Evolutionary conservation across 192 early-diverging fungal species (phyloP).

Genomic region (Gamsiella multidivaricata): DNA sequence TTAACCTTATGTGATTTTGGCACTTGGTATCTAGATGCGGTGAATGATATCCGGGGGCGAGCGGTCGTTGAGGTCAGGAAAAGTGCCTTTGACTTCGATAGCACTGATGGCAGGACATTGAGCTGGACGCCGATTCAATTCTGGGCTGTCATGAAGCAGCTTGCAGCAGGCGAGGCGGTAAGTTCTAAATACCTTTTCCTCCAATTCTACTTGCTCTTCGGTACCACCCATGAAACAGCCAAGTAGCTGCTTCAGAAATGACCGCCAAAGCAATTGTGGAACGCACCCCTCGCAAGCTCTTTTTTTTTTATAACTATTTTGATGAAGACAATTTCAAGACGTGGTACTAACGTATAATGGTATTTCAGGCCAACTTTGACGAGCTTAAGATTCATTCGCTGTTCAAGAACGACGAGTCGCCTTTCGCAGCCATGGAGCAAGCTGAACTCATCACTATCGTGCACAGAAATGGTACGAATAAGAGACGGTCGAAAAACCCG

Average conservation of each 20-base stretch:
- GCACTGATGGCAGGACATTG: slow-evolving; percentile 39
- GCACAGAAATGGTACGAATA: slow-evolving; percentile 73
- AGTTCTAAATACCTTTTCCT: slow-evolving; percentile 8
- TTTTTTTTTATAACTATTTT: too few relatives aligned
- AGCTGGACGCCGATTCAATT: slow-evolving; percentile 92
- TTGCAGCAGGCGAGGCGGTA: slow-evolving; percentile 69
- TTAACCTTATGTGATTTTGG: background rate
- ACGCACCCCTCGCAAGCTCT: too few relatives aligned
- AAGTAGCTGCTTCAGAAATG: too few relatives aligned
- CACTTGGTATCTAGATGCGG: slow-evolving; percentile 64
- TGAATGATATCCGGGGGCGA: slow-evolving; percentile 85
- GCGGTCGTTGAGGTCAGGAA: slow-evolving; percentile 91
- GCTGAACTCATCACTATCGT: slow-evolving; percentile 89
- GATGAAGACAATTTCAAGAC: too few relatives aligned
- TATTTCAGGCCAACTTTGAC: slow-evolving; percentile 79
- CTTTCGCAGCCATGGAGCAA: slow-evolving; percentile 88
- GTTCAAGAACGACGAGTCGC: slow-evolving; percentile 86
- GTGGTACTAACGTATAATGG: too few relatives aligned
- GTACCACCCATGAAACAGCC: too few relatives aligned
- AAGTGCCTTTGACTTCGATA: slow-evolving; percentile 81
- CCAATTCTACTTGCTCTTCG: background rate
- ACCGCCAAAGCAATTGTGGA: too few relatives aligned
- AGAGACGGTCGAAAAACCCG: background rate
- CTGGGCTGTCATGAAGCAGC: slow-evolving; percentile 83
- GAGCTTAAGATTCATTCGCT: slow-evolving; percentile 79